Evolutionary conservation across 106 monocot genomes (phyloP), one percentile per base, ranked within the genome.

Genomic region (Allium cepa): DNA sequence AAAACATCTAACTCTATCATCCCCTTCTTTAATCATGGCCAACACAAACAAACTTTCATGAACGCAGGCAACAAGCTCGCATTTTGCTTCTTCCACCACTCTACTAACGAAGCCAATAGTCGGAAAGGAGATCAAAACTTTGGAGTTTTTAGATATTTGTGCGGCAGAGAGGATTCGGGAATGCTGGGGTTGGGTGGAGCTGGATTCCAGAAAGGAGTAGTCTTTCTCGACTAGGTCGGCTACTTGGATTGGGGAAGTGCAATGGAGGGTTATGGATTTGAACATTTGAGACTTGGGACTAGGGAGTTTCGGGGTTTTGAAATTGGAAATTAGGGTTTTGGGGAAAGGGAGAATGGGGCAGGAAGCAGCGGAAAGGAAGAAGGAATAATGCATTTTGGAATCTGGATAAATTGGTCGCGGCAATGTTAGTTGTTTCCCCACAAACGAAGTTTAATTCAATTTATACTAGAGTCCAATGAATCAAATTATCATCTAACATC

Each of bases 1-100:
- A 72, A 83, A 99, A 68, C 93, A 99, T 74, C 93, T 75, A 17
- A 75, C 68, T 9, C 16, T 1, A 59, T 75, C 75, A 36, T 75
- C 26, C 8, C 17, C 50, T 15, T 75, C 75, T 59, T 68, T 75
- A 9, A 68, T 69, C 75, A 62, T 62, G 17, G 75, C 75, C 50
- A 75, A 68, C 2, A 59, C 68, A 14, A 61, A 62, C 18, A 75
- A 53, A 4, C 68, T 68, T 59, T 75, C 75, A 10, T 75, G 75
- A 3, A 69, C 59, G 17, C 52, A 51, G 46, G 48, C 68, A 15
- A 75, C 46, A 28, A 75, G 75, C 36, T 69, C 68, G 17, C 52
- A 68, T 47, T 14, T 27, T 12, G 10, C 75, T 15, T 52, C 48
- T 10, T 59, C 68, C 53, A 50, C 50, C 28, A 75, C 11, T 4